phyloP scores from a whole-genome alignment of 2,329 filamentous ascomycete genomes.

The Metarhizium robertsii region DNA sequence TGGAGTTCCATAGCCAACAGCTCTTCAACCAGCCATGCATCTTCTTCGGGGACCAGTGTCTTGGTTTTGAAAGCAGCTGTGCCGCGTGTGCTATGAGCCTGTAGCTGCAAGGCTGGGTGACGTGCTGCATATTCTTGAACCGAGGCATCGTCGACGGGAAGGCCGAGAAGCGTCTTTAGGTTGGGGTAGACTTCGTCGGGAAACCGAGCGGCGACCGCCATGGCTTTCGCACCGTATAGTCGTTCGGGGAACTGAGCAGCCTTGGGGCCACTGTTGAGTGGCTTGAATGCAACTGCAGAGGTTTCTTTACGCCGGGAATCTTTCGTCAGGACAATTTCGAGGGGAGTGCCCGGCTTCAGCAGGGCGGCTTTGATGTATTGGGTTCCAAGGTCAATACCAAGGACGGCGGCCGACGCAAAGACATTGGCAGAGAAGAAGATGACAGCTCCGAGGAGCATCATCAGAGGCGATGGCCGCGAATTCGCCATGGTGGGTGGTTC shows the following conservation, averaged over 20 bases:
- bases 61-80: constrained; percentile 78
- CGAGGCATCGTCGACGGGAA: constrained; percentile 49
- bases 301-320: constrained; percentile 95
- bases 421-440: constrained; percentile 33
- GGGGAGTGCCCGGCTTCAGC: constrained; percentile 91
- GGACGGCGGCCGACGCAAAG: constrained; percentile 58
- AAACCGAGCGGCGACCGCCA: constrained; percentile 78
- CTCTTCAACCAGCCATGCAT: constrained; percentile 77
- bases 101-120: constrained; percentile 70
- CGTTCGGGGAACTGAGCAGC: constrained; percentile 72
- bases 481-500: constrained; percentile 23
- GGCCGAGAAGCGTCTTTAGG: constrained; percentile 80
- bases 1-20: constrained; percentile 93
- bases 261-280: constrained; percentile 54
- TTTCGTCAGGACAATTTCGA: constrained; percentile 96
- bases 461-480: constrained; percentile 24
- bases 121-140: constrained; percentile 63
- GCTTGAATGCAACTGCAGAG: constrained; percentile 89
- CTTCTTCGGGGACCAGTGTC: constrained; percentile 50
- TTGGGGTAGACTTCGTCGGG: constrained; percentile 93
- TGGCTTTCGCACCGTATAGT: constrained; percentile 83
- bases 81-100: constrained; percentile 47
- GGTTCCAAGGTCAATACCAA: constrained; percentile 90
- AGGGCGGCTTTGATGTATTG: constrained; percentile 95
- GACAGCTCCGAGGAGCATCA: constrained; percentile 27